Base-by-base conservation (phyloP, 2,329 filamentous ascomycete species). In the Fusarium papillatum region DNA sequence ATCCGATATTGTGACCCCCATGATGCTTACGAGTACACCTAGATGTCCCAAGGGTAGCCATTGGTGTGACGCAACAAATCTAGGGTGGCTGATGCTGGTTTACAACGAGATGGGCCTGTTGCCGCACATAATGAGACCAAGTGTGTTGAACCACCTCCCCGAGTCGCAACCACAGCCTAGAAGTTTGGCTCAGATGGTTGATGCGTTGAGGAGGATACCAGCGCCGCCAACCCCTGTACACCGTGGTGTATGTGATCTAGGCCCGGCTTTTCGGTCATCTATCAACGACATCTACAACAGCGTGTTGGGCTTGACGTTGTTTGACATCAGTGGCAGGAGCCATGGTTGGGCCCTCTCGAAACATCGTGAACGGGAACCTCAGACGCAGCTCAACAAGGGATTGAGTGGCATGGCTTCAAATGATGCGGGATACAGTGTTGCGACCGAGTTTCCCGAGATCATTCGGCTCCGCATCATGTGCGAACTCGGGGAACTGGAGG, bases 51-150 rank as follows among this genome's bases (percentile, higher is more conserved):
- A 84, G 68, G 87, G 87, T 1, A 87, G 85, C 66, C 87, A 87
- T 66, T 81, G 82, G 76, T 90, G 89, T 66, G 89, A 90, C 72
- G 87, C 88, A 0, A 85, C 85, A 0, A 90, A 88, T 65, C 82
- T 90, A 0, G 89, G 89, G 5, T 90, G 88, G 88, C 76, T 89
- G 39, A 88, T 90, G 85, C 82, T 89, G n/a, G 81, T 86, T 0
- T 87, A 86, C 65, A 86, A 86, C 63, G 87, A 90, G 73, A 81
- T 89, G 64, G 83, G 84, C 50, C 80, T 90, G 1, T 76, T 89
- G 4, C 80, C 84, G 4, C 83, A 82, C 7, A 81, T 89, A 7
- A 78, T 88, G 78, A 81, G 82, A 2, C 80, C 81, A 0, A 61
- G 79, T 13, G 74, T 78, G 0, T 64, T 83, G 4, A 74, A 77